Evolutionary conservation across 768 basidiomycete species (phyloP).

Genomic region (Podaxis sp.): DNA sequence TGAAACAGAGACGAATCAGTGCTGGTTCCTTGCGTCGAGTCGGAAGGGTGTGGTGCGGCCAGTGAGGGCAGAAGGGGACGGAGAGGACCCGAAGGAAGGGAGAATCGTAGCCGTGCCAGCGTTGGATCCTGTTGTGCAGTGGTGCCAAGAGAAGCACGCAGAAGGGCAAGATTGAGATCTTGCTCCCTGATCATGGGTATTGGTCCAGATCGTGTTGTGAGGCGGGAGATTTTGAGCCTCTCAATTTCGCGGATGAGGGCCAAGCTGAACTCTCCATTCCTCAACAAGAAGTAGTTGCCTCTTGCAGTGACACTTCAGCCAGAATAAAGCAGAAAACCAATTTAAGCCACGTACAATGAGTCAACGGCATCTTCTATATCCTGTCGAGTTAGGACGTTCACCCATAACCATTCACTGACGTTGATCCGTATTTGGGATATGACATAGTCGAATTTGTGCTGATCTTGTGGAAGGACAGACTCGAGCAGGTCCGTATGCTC

Average conservation of each 20-base stretch:
- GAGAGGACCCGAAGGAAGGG: slow-evolving; percentile 75
- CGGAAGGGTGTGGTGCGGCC: slow-evolving; percentile 32
- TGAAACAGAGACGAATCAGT: slow-evolving; percentile 54
- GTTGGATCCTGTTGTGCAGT: slow-evolving; percentile 83
- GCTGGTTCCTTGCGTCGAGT: slow-evolving; percentile 28
- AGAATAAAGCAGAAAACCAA: neutral
- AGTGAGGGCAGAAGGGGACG: slow-evolving; percentile 81
- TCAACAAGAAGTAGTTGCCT: slow-evolving; percentile 82
- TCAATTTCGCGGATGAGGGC: slow-evolving; percentile 86
- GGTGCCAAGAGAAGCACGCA: slow-evolving; percentile 86
- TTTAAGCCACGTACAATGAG: slow-evolving; percentile 57
- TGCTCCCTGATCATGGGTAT: slow-evolving; percentile 84
- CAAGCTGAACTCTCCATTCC: slow-evolving; percentile 84
- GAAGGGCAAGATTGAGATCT: slow-evolving; percentile 81
- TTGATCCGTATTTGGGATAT: slow-evolving; percentile 73
- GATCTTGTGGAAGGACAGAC: slow-evolving; percentile 67
- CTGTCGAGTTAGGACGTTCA: slow-evolving; percentile 77
- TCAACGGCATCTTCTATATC: slow-evolving; percentile 84
- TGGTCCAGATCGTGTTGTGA: slow-evolving; percentile 61
- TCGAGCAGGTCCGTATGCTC: slow-evolving; percentile 65
- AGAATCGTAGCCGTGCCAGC: slow-evolving; percentile 68
- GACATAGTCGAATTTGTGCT: slow-evolving; percentile 69
- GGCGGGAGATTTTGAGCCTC: slow-evolving; percentile 72
- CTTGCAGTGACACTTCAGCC: slow-evolving; percentile 34
- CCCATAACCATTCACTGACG: slow-evolving; percentile 93